Base-by-base conservation (phyloP, 768 basidiomycete genomes). In the Lanmaoa rubissima region DNA sequence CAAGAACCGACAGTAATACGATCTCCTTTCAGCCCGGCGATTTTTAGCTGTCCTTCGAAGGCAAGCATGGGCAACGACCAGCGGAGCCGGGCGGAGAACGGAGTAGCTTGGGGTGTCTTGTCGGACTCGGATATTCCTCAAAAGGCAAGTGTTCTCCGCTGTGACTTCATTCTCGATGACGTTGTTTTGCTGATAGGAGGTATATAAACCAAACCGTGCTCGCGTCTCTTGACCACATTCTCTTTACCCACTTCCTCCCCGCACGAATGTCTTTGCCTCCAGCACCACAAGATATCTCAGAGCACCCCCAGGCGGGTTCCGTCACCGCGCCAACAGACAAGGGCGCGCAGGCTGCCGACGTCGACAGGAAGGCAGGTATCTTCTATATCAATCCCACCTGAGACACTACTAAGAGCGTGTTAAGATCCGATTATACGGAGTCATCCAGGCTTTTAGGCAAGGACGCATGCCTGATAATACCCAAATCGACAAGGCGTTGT, bases 381-480 rank as follows among this genome's bases (percentile, higher is more conserved):
- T 12, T 32, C 5, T 2, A 14, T 26, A 14, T 19, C 7, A n/a
- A 35, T 9, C 16, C 6, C 7, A 17, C 39, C 1, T 2, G 21
- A 46, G 16, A 10, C 16, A 19, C 48, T 35, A 35, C 35, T 55
- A 10, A 58, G 17, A 34, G 19, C 11, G 2, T 16, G 4, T 48
- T 4, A 55, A 52, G 83, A 78, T 96, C 53, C 83, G 83, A 51
- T 75, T 96, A 43, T 95, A 87, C 66, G 91, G 88, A 61, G 83
- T 90, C 53, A 78, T 97, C 58, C 77, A 88, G 61, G 94, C 93
- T 0, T 84, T 97, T 67, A 81, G 90, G 46, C 78, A 85, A 49
- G 91, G 90, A 24, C 85, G 86, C 54, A 76, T 90, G 68, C 94
- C 92, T 9, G 78, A 87, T 54, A 94, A 94, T 74, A 64, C 70